Evolutionary conservation across 495 filamentous ascomycete species (phyloP).

Genomic region (Penicillium lagena): DNA sequence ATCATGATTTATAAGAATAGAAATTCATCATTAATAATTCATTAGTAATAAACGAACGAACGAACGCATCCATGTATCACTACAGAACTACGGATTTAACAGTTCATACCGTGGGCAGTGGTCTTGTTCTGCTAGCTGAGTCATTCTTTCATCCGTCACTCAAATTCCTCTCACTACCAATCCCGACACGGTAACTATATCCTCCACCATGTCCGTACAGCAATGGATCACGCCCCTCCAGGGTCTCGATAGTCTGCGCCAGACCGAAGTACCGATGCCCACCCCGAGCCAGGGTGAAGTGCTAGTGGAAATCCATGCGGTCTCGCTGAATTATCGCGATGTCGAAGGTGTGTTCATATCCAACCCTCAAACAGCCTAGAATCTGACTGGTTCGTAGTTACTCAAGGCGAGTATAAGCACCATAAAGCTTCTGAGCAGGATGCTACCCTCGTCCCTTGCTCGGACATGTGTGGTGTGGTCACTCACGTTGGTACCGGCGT

Average conservation of each 20-base stretch:
- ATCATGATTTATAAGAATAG: no score
- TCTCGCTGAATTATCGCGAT: constrained; percentile 55
- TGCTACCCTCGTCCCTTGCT: constrained; percentile 56
- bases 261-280: constrained; percentile 34
- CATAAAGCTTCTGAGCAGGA: constrained; percentile 34
- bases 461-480: constrained; percentile 71
- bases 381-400: constrained; percentile 23
- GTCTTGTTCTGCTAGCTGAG: no score
- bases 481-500: constrained; percentile 59
- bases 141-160: no score
- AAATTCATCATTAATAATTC: no score
- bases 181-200: no score
- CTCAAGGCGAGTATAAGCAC: constrained; percentile 51
- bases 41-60: no score
- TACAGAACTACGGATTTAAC: no score
- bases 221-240: constrained; percentile 45
- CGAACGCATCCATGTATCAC: no score
- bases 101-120: no score
- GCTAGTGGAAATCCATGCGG: constrained; percentile 47
- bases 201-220: constrained; percentile 19
- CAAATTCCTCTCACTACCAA: no score
- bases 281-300: constrained; percentile 42
- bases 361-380: not conserved
- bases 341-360: constrained; percentile 40
- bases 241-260: constrained; percentile 43